These are phyloP conservation scores for Sarocladium strictum DNA, from an alignment of 2,329 filamentous ascomycete genomes.

Conservation along the genomic window DNA sequence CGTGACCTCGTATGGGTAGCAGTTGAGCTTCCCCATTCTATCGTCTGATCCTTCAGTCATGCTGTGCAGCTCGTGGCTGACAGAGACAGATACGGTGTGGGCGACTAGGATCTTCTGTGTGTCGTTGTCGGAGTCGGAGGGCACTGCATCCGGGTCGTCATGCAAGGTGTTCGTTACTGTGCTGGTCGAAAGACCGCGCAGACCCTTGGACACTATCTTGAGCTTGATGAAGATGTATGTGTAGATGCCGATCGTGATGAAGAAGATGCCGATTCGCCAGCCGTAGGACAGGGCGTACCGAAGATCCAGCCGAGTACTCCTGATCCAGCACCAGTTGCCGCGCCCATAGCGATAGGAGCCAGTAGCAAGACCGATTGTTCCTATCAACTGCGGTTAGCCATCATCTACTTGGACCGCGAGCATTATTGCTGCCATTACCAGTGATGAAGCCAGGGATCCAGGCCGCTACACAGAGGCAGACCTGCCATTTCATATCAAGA, in stretches of 20 bases:
- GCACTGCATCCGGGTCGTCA: background rate
- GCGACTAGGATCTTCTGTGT: conserved; percentile 12
- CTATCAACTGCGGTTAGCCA: background rate
- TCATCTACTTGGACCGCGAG: background rate
- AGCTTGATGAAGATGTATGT: conserved; percentile 28
- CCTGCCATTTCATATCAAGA: conserved; percentile 6
- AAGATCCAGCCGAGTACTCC: conserved; percentile 26
- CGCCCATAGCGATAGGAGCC: conserved; percentile 21
- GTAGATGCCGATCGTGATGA: conserved; percentile 33
- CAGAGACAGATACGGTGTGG: conserved; percentile 12
- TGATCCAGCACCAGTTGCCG: conserved; percentile 45
- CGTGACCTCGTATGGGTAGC: conserved; percentile 4
- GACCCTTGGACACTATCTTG: conserved; percentile 3
- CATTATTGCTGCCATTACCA: background rate
- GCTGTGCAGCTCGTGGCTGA: conserved; percentile 11
- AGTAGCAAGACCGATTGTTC: conserved; percentile 4
- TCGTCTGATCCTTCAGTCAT: conserved; percentile 8
- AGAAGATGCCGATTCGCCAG: conserved; percentile 38
- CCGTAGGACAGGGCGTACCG: conserved; percentile 38
- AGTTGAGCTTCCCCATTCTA: background rate
- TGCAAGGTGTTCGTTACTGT: conserved; percentile 1
- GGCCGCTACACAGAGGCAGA: conserved; percentile 6
- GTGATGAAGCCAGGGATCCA: conserved; percentile 11
- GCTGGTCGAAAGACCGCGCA: background rate
- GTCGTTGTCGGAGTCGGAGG: conserved; percentile 11